Percentiles rank a stretch among this genome's conserved stretches.
Conservation (phyloP, 2,329 filamentous ascomycete genomes). For the Cladorrhinum sp. region DNA sequence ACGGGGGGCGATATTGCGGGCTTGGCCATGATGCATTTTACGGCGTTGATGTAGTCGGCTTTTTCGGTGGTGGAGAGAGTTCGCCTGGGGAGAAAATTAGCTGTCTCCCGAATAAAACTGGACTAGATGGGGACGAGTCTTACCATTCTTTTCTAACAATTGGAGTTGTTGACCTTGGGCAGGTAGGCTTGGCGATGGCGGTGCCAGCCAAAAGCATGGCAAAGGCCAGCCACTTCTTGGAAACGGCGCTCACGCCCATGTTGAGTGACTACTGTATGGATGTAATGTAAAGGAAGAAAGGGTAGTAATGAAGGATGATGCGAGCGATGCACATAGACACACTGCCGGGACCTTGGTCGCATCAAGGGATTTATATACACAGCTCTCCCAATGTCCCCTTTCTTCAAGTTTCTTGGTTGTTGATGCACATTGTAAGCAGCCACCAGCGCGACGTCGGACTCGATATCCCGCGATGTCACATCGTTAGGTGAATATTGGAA, state of each 20-base stretch:
- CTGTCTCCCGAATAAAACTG: background rate
- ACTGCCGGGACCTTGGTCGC: background rate
- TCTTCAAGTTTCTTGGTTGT: background rate
- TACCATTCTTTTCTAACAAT: conserved; percentile 20
- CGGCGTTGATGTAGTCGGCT: conserved; percentile 32
- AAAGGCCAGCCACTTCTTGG: background rate
- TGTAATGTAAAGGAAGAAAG: too few relatives aligned
- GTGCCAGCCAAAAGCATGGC: background rate
- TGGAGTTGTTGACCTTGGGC: conserved; percentile 5
- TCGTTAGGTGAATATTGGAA: background rate
- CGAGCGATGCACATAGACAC: background rate
- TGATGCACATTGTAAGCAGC: background rate
- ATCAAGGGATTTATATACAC: background rate
- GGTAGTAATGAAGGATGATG: background rate
- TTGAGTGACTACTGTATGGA: background rate
- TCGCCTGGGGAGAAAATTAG: conserved; percentile 22
- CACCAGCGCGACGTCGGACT: background rate
- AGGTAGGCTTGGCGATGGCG: background rate
- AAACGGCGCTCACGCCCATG: background rate
- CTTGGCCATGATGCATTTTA: conserved; percentile 35
- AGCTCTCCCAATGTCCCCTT: background rate
- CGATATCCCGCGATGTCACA: background rate
- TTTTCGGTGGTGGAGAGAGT: conserved; percentile 31
- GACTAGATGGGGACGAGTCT: background rate
- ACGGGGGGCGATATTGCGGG: conserved; percentile 29